Evolutionary conservation across 176 grass and related monocot species (phyloP), one percentile per base, ranked within the genome.

Genomic region (Dactylis glomerata): DNA sequence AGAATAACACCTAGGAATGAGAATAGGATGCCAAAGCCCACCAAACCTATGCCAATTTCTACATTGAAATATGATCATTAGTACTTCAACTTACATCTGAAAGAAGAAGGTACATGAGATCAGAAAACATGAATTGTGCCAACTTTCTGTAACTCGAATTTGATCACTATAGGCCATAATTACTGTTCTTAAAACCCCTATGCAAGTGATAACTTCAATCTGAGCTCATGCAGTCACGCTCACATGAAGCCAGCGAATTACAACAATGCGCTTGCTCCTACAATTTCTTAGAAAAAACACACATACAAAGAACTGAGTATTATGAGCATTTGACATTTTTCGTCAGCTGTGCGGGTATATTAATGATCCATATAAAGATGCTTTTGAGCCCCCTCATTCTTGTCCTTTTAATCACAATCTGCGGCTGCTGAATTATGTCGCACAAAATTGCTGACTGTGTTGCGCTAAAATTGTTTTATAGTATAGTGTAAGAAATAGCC

Each of bases 41-140:
- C 86, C 62, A 98, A 85, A 74, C 95, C 95, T 79, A 98, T 95
- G 83, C 92, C 92, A 82, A 93, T 77, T 84, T 98, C 95, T 98
- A 88, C 69, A 93, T 72, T 59, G 61, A 68, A 61, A 80, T n/a
- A 84, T 62, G 69, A 82, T 31, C 31, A 68, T 90, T 51, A 87
- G 68, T 79, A 55, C 32, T 81, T 68, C 51, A 62, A 72, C 6
- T 19, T 66, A 46, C 33, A 55, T 75, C 6, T 46, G 58, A 26
- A 75, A 50, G 23, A 62, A 15, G 33, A n/a, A 90, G 79, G 58
- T 24, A 66, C 3, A 78, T 55, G 46, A 78, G 10, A 83, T 73
- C 27, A 30, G 10, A 6, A 44, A 78, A 66, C 45, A 79, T 49
- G 17, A 79, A 73, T 12, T 15, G 46, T 58, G 36, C 46, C 4